Percentiles rank a stretch among this genome's conserved stretches.
Conservation (phyloP, 2,329 filamentous ascomycete species). For the Epichloe elymi region DNA sequence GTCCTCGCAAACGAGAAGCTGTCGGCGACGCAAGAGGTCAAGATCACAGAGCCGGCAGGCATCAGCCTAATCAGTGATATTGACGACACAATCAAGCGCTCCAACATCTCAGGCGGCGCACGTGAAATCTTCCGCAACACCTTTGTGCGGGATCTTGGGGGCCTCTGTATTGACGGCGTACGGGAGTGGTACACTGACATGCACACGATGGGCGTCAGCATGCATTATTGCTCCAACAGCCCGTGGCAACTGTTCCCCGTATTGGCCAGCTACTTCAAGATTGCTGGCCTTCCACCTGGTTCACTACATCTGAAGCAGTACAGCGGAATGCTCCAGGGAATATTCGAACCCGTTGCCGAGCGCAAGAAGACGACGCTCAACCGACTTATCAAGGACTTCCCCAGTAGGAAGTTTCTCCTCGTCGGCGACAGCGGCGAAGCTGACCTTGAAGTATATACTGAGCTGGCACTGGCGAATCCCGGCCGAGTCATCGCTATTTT, state of each 20-base stretch:
- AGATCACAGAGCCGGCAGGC: constrained; percentile 63
- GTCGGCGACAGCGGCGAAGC: constrained; percentile 95
- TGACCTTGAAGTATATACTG: constrained; percentile 92
- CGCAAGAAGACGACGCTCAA: constrained; percentile 82
- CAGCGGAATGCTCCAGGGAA: constrained; percentile 90
- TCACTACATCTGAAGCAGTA: constrained; percentile 96
- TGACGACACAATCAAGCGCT: constrained; percentile 94
- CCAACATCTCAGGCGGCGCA: constrained; percentile 74
- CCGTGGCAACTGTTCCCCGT: constrained; percentile 96
- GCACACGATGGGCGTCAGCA: constrained; percentile 64
- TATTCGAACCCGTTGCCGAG: constrained; percentile 94
- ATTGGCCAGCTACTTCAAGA: constrained; percentile 69
- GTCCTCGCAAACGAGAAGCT: constrained; percentile 78
- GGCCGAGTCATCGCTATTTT: constrained; percentile 77
- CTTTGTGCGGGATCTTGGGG: constrained; percentile 73
- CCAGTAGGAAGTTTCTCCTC: constrained; percentile 74
- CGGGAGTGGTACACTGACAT: constrained; percentile 77
- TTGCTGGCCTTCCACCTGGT: constrained; percentile 68
- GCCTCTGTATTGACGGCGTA: constrained; percentile 76
- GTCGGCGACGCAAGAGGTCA: constrained; percentile 66
- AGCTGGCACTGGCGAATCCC: constrained; percentile 74
- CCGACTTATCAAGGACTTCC: constrained; percentile 78
- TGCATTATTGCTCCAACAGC: constrained; percentile 98
- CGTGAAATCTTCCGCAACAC: constrained; percentile 95
- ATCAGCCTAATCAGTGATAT: constrained; percentile 95